Evolutionary conservation across 768 basidiomycete genomes (phyloP).

Genomic region (Trametes cubensis): DNA sequence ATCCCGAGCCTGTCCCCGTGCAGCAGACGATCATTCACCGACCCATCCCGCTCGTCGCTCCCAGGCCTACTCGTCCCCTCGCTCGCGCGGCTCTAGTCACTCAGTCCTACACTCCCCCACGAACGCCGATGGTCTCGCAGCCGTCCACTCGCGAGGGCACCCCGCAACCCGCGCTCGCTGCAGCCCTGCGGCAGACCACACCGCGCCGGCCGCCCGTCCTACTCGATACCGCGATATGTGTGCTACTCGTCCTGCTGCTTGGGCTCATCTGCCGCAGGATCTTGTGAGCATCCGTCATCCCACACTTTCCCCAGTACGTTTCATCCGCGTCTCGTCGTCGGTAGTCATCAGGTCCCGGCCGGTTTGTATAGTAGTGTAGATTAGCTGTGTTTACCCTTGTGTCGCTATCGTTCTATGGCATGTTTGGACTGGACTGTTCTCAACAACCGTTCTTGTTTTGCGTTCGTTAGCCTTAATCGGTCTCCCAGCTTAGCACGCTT

Average conservation of each 20-base stretch:
- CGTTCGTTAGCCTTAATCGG: background rate
- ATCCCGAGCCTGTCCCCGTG: constrained; percentile 1
- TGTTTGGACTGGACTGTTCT: background rate
- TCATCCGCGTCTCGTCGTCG: background rate
- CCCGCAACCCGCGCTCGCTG: constrained; percentile 23
- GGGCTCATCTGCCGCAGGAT: constrained; percentile 68
- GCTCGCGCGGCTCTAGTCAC: constrained; percentile 27
- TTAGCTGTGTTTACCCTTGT: constrained; percentile 6
- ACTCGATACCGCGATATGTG: constrained; percentile 74
- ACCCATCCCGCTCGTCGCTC: constrained; percentile 28
- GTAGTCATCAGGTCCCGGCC: background rate
- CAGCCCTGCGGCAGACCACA: constrained; percentile 18
- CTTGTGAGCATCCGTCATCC: constrained; percentile 32
- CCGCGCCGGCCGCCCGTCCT: constrained; percentile 55
- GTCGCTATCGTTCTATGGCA: constrained; percentile 5
- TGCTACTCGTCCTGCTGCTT: constrained; percentile 68
- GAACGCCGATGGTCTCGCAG: constrained; percentile 15
- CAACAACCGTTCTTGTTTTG: background rate
- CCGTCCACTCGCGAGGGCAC: constrained; percentile 16
- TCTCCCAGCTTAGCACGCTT: too few relatives aligned
- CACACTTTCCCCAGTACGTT: background rate
- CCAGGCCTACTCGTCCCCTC: constrained; percentile 28
- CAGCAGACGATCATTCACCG: constrained; percentile 17
- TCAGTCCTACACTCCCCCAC: constrained; percentile 17
- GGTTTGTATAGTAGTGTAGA: constrained; percentile 20